Evolutionary conservation across 495 filamentous ascomycete genomes (phyloP).

Genomic region (Trichoderma asperelloides): DNA sequence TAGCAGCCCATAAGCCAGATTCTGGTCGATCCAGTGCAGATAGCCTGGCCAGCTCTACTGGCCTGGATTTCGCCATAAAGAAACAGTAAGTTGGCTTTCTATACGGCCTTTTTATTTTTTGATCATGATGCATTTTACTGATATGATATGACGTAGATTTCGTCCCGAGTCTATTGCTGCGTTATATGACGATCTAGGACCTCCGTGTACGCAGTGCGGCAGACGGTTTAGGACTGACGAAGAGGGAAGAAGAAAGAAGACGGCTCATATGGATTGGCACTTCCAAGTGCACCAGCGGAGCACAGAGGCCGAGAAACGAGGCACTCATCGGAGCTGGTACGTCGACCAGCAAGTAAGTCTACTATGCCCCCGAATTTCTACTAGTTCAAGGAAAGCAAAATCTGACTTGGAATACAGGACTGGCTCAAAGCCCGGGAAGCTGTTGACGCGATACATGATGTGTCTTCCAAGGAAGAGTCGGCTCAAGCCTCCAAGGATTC

Average conservation of each 20-base stretch:
- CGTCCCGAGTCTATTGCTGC: conserved; percentile 61
- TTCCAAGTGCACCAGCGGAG: conserved; percentile 88
- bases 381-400: background rate
- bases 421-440: conserved; percentile 80
- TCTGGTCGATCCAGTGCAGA: background rate
- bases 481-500: conserved; percentile 10
- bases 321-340: conserved; percentile 86
- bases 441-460: conserved; percentile 51
- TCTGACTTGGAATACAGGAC: conserved; percentile 41
- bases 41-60: conserved; percentile 14
- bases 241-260: conserved; percentile 73
- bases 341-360: conserved; percentile 75
- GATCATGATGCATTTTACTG: conserved; percentile 16
- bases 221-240: conserved; percentile 71
- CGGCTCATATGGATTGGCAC: conserved; percentile 95
- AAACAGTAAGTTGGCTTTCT: conserved; percentile 46
- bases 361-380: conserved; percentile 4
- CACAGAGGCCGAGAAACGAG: conserved; percentile 68
- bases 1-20: conserved; percentile 7
- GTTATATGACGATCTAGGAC: conserved; percentile 70
- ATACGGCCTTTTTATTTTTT: background rate
- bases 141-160: conserved; percentile 43
- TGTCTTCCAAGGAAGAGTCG: conserved; percentile 20
- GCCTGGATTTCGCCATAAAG: conserved; percentile 68
- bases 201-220: conserved; percentile 85